Base-by-base conservation (phyloP, 345 rosid species). In the Salix viminalis region DNA sequence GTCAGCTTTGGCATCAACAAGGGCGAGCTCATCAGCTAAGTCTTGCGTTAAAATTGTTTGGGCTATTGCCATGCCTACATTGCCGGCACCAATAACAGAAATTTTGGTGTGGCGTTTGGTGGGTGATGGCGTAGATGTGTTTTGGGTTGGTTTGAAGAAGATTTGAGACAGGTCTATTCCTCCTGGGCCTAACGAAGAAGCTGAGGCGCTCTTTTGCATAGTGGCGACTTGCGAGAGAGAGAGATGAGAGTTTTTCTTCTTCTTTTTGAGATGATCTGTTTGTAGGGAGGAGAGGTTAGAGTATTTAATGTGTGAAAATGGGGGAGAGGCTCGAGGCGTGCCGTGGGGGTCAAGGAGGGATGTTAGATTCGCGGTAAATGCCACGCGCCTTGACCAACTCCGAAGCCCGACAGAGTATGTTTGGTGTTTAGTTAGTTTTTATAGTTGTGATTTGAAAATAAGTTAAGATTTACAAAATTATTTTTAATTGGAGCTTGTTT, bases 1-100 rank as follows among this genome's bases (percentile, higher is more conserved):
- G 24, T 89, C 91, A 14, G 93, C 19, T 8, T 84, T 84, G 74
- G 89, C 77, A 58, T 93, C 99, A 42, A 92, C 89, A 69, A 93
- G 94, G 26, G 92, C 94, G 15, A 93, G 84, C 78, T 86, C 92
- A 67, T 93, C 96, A 12, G 85, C 91, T 0, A 91, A 82, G 84
- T 91, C 96, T 58, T 91, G 97, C 44, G 97, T 93, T 70, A 95
- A 92, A 82, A 95, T 89, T 80, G 99, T 95, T 75, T 95, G 99
- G 75, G 99, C 97, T 24, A 93, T 90, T 76, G 99, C 97, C 99
- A 95, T 93, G 4, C 99, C 99, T 37, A 95, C 97, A 80, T 95
- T 95, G 5, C 99, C 99, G 21, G 87, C 83, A 37, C 99, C 99
- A 32, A 95, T 66, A 76, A 95, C 96, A 72, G 97, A 87, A 85